Base-by-base conservation (phyloP, 139 green algal genomes). In the Trebouxia sp. region DNA sequence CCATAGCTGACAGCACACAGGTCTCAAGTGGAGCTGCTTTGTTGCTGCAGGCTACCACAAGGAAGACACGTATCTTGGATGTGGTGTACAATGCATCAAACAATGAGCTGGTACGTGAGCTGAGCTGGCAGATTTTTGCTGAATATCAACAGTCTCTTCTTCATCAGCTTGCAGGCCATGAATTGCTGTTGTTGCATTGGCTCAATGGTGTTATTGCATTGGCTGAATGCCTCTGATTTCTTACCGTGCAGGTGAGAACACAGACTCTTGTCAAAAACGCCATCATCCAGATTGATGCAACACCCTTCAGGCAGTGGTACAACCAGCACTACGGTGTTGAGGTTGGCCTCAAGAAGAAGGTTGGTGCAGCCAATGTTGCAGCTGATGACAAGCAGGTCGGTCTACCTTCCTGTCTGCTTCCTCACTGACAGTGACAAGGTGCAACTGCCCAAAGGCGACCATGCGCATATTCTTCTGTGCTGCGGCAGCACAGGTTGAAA, bases 31-130 rank as follows among this genome's bases (percentile, higher is more conserved):
- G n/a, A n/a, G n/a, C n/a, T n/a, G n/a, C n/a, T n/a, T n/a, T n/a
- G n/a, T n/a, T n/a, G n/a, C 7, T 82, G 24, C 85, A 96, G 91
- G 90, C 94, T 67, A 87, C 96, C 37, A 96, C 97, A 50, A 89
- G 95, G 85, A 99, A 99, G 92, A 91, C 91, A 8, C 96, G 97
- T 87, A 91, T 99, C 69, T 80, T 99, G 87, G 95, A 98, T 79
- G 97, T 99, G 37, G 82, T 86, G 39, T 99, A 99, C 96, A 99
- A 99, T 88, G 93, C 97, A 32, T 98, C 95, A 83, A 99, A 99
- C 93, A 99, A 99, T 90, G 97, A 99, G 92, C 89, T 99, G 88
- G 96, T n/a, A n/a, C n/a, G n/a, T 98, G 83, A 85, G 84, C 56
- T 24, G 7, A 28, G 2, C 28, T 26, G 11, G n/a, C 50, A 58